Evolutionary conservation across 192 early-diverging fungal genomes (phyloP), one percentile per base, ranked within the genome.

Genomic region (Coemansia guatemalensis): DNA sequence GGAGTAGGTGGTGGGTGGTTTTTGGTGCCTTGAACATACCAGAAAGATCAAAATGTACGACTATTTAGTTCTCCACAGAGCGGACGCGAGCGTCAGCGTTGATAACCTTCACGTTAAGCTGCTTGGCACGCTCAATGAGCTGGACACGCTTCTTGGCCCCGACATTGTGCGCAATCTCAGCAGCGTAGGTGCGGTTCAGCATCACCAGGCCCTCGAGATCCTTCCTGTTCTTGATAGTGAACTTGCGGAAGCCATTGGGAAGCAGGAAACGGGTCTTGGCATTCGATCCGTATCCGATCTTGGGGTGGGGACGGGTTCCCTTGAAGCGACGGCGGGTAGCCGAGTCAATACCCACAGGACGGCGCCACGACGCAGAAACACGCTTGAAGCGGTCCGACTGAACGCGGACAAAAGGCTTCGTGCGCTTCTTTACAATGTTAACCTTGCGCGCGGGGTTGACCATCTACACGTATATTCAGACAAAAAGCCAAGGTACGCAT

Each of bases 291-390:
- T 96, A 99, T 84, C 97, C 97, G 71, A 99, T 99, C 89, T 97
- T 98, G 85, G 97, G 95, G 92, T 97, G 96, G 75, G 91, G 89
- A 73, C 94, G 89, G 68, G 90, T 88, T 68, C 97, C 97, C 88
- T 94, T 95, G 88, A 99, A 99, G 58, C 97, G 89, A 75, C 97
- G 86, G 71, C 97, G 95, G 65, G 96, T 95, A 62, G 92, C 86
- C 87, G 90, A 93, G 83, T 99, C 97, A 87, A 99, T 99, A 98
- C 97, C 97, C 85, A 91, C 93, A 74, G 97, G 97, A 84, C 97
- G 95, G 86, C 97, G 92, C 97, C 97, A 99, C 71, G 93, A 93
- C 74, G 88, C 92, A 82, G 87, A 87, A 67, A 99, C 89, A 70
- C 91, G 89, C 88, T 89, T 92, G 89, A 92, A 99, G 83, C 96